Percentiles rank a stretch among this genome's conserved stretches.
These are phyloP conservation scores for Scedosporium minutisporum DNA, from an alignment of 2,329 filamentous ascomycete genomes.

Conservation along the genomic window DNA sequence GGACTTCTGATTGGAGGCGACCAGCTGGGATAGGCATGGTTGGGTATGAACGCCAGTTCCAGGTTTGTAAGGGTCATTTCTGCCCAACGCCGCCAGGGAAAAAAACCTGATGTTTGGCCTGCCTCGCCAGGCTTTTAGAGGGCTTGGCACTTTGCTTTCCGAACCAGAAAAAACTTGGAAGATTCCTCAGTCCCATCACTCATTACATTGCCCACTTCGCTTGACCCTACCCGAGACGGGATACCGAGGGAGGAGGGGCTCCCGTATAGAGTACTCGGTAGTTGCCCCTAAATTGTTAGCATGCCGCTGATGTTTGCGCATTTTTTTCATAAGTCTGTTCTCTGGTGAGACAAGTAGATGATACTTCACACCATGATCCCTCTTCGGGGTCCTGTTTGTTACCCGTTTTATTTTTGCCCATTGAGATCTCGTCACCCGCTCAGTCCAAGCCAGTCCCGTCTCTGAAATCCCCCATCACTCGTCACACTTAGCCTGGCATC, in stretches of 20 bases:
- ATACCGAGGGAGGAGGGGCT: background rate
- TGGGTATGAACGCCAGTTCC: constrained; percentile 7
- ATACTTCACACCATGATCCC: background rate
- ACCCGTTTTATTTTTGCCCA: background rate
- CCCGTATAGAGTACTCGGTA: background rate
- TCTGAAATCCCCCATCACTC: too few species aligned
- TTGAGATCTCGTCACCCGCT: too few species aligned
- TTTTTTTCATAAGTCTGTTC: background rate
- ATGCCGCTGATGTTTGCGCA: background rate
- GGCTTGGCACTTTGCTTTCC: background rate
- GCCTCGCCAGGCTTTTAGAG: background rate
- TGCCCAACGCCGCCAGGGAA: constrained; percentile 3
- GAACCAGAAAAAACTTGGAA: background rate
- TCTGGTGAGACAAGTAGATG: background rate
- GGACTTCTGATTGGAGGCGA: background rate
- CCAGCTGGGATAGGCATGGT: constrained; percentile 2
- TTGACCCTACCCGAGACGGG: background rate
- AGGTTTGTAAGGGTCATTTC: constrained; percentile 7
- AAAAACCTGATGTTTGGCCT: constrained; percentile 1
- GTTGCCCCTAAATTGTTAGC: too few species aligned
- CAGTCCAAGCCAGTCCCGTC: too few species aligned
- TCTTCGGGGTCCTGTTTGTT: background rate
- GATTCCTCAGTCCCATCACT: too few species aligned
- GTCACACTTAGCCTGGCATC: too few species aligned
- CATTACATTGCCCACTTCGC: background rate